A percentile compares a stretch with the other conserved stretches of the same genome.
These are phyloP conservation scores for Xylariaceae sp. DNA, from an alignment of 2,329 filamentous ascomycete species.

Conservation along the genomic window DNA sequence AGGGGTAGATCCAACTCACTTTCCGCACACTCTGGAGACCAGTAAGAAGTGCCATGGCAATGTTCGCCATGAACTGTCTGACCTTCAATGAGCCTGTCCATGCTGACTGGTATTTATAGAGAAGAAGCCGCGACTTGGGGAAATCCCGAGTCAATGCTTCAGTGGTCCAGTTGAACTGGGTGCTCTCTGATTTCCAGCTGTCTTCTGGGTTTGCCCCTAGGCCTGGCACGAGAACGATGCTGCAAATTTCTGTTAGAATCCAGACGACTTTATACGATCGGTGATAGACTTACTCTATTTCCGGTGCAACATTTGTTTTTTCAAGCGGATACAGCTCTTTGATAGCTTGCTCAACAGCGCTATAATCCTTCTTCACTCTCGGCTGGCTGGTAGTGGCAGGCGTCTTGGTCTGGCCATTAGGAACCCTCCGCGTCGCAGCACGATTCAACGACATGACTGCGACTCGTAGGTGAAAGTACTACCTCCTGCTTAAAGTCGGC, in stretches of 20 bases:
- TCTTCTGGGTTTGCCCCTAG: constrained; percentile 37
- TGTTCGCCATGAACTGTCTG: constrained; percentile 38
- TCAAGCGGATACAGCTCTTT: constrained; percentile 36
- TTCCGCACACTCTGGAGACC: constrained; percentile 34
- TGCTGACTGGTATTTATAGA: constrained; percentile 41
- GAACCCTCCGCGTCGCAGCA: constrained; percentile 24
- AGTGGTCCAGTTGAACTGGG: constrained; percentile 39
- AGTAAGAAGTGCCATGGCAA: constrained; percentile 36
- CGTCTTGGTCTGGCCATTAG: no score
- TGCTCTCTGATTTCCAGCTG: constrained; percentile 37
- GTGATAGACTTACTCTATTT: constrained; percentile 36
- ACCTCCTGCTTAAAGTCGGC: no score
- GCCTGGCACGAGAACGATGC: constrained; percentile 41
- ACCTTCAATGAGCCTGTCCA: constrained; percentile 39
- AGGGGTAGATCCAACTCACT: constrained; percentile 18
- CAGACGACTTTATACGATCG: background rate
- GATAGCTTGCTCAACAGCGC: constrained; percentile 36
- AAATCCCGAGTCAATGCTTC: constrained; percentile 38
- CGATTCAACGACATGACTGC: constrained; percentile 26
- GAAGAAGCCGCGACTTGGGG: constrained; percentile 36
- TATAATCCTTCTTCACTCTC: constrained; percentile 32
- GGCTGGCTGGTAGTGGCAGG: no score
- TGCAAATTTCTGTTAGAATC: constrained; percentile 13
- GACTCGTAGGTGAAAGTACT: constrained; percentile 2
- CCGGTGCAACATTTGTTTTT: constrained; percentile 26